phyloP scores from a whole-genome alignment of 1,284 basidiomycete species.

The Boletus semigastroideus region DNA sequence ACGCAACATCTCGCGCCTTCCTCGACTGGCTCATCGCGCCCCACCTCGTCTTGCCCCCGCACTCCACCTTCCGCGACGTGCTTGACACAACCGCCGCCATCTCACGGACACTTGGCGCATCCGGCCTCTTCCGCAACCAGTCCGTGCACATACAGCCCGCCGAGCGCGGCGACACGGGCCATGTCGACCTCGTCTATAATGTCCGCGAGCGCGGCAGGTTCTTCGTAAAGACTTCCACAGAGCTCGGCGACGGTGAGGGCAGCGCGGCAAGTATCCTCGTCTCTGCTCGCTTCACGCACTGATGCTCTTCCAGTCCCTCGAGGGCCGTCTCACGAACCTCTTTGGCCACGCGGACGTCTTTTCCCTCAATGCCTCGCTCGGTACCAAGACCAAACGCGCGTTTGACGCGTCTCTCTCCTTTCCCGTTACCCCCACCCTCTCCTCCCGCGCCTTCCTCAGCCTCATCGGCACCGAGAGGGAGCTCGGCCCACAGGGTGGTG shows the following conservation, averaged over 20 bases:
- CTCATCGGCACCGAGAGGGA: conserved; percentile 31
- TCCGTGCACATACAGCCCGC: conserved; percentile 74
- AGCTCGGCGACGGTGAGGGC: conserved; percentile 93
- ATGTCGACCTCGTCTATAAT: conserved; percentile 85
- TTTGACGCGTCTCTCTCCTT: conserved; percentile 68
- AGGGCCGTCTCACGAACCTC: conserved; percentile 80
- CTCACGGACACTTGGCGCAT: conserved; percentile 60
- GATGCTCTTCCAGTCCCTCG: conserved; percentile 57
- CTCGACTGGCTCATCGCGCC: conserved; percentile 78
- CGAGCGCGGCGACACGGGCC: conserved; percentile 43
- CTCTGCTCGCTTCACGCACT: conserved; percentile 1
- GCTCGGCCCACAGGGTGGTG: conserved; percentile 25
- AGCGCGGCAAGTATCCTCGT: conserved; percentile 67
- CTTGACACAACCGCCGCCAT: conserved; percentile 69
- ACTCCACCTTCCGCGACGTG: conserved; percentile 58
- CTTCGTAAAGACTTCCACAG: conserved; percentile 86
- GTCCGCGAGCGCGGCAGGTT: conserved; percentile 78
- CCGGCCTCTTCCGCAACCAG: conserved; percentile 76
- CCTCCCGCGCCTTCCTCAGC: conserved; percentile 40
- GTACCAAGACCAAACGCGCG: conserved; percentile 85
- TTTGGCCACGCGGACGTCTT: conserved; percentile 92
- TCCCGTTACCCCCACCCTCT: conserved; percentile 59
- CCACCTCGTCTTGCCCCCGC: conserved; percentile 18
- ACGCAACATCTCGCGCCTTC: conserved; percentile 76
- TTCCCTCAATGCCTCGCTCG: conserved; percentile 81